These are phyloP conservation scores for Aspergillus phoenicis DNA, from an alignment of 2,329 filamentous ascomycete species.

Conservation along the genomic window DNA sequence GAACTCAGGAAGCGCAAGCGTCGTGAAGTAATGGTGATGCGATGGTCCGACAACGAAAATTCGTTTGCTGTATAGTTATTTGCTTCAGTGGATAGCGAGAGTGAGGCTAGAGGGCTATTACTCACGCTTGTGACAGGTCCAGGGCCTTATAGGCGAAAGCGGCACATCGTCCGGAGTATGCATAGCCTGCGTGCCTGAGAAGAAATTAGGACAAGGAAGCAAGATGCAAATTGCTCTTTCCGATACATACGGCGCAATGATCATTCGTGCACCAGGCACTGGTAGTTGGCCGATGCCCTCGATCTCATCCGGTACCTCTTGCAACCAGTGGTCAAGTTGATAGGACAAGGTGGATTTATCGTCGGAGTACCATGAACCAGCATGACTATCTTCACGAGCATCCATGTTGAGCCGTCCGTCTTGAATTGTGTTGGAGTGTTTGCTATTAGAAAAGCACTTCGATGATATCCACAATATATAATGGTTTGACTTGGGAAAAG, in stretches of 20 bases:
- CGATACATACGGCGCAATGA: conserved; percentile 83
- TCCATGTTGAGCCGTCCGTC: conserved; percentile 32
- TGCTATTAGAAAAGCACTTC: background rate
- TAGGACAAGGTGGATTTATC: conserved; percentile 60
- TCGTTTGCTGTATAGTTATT: conserved; percentile 62
- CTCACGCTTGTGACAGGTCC: conserved; percentile 74
- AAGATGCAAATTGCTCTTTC: background rate
- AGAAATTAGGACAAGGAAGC: conserved; percentile 15
- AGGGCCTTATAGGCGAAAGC: conserved; percentile 93
- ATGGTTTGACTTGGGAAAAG: background rate
- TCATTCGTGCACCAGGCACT: conserved; percentile 71
- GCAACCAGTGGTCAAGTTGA: conserved; percentile 76
- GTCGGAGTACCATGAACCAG: conserved; percentile 82
- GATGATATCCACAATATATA: background rate
- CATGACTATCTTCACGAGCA: conserved; percentile 68
- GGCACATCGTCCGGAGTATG: conserved; percentile 86
- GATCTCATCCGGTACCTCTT: conserved; percentile 67
- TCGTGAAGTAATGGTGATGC: conserved; percentile 79
- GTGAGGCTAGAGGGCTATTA: conserved; percentile 12
- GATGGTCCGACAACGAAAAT: conserved; percentile 93
- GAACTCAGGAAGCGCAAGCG: conserved; percentile 75
- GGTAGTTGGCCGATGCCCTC: conserved; percentile 68
- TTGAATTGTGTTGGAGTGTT: background rate
- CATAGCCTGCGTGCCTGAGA: conserved; percentile 84
- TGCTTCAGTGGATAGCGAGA: background rate